Base-by-base conservation (phyloP, 306 rosid genomes). In the Gynostemma pentaphyllum region DNA sequence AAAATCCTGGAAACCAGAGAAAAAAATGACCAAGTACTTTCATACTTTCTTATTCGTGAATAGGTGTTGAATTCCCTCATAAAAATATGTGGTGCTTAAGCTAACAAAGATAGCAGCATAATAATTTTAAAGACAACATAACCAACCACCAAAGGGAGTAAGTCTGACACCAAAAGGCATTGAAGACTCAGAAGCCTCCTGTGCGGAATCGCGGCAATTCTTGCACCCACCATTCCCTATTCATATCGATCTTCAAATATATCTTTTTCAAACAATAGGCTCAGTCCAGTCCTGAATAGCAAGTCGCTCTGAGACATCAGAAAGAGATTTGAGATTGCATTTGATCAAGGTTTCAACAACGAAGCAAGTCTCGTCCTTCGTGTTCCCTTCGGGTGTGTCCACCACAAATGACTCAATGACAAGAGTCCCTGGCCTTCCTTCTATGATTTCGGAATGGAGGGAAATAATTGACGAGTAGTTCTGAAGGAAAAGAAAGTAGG, bases 261-360 rank as follows among this genome's bases (percentile, higher is more conserved):
- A 66, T 75, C 71, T 78, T 70, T 75, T 69, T 61, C 24, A 61
- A 73, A 82, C 90, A 10, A 90, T 80, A 45, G 97, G 94, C 68
- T 87, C 97, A 0, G 97, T 90, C 62, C 75, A 82, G 75, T 90
- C 97, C 82, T 79, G 90, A 62, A 90, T 80, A 0, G 95, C 95
- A 70, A 80, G 94, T 60, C 81, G 85, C 80, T 87, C 94, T 7
- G 97, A 87, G 70, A 90, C 88, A 65, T 83, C 88, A 55, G 88
- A 81, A 69, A 90, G 97, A 42, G 97, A 90, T 70, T 90, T 90
- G 72, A 90, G 97, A 75, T 90, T 90, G 90, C 97, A 90, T 73
- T 83, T 88, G 61, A 90, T 87, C 78, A 90, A 74, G 28, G 97
- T 92, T 69, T 90, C 90, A 18, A 90, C 85, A 37, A 90, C 88